These are phyloP conservation scores for Hondaea fermentalgiana DNA, from an alignment of 108 stramenopile species.

Conservation along the genomic window DNA sequence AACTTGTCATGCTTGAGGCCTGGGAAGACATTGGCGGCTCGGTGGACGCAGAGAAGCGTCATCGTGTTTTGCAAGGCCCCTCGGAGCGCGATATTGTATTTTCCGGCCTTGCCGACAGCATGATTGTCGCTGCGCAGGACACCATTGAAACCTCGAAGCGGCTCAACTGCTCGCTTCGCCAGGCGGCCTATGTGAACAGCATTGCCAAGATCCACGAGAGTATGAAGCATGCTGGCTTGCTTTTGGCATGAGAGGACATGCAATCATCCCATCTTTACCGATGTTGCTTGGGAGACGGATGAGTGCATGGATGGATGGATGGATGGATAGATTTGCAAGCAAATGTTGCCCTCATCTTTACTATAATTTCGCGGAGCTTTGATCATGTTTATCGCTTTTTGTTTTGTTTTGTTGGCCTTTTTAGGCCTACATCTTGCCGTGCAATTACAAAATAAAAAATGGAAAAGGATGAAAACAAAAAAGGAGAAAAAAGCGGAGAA, in stretches of 20 bases:
- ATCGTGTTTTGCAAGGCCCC: background rate
- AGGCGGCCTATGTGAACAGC: constrained; percentile 22
- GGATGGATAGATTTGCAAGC: too few species aligned
- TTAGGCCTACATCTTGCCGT: too few species aligned
- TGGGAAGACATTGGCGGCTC: background rate
- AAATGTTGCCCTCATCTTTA: too few species aligned
- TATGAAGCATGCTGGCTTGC: constrained; percentile 9
- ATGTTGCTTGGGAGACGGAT: too few species aligned
- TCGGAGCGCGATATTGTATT: constrained; percentile 26
- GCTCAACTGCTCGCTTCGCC: background rate
- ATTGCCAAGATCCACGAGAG: constrained; percentile 19
- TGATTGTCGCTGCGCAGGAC: background rate
- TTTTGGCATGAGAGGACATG: background rate
- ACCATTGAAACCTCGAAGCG: constrained; percentile 15
- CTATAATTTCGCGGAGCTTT: too few species aligned
- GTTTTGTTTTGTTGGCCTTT: too few species aligned
- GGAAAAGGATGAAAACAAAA: too few species aligned
- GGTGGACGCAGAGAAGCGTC: background rate
- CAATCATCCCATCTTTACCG: too few species aligned
- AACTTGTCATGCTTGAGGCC: constrained; percentile 12
- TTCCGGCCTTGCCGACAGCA: constrained; percentile 27
- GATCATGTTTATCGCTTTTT: too few species aligned
- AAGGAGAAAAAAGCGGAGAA: too few species aligned
- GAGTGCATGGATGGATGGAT: too few species aligned
- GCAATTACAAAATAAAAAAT: too few species aligned